A percentile compares a stretch with the other conserved stretches of the same genome.
Conservation (phyloP, 1,139 yeast genomes). For the Lodderomyces margitis region DNA sequence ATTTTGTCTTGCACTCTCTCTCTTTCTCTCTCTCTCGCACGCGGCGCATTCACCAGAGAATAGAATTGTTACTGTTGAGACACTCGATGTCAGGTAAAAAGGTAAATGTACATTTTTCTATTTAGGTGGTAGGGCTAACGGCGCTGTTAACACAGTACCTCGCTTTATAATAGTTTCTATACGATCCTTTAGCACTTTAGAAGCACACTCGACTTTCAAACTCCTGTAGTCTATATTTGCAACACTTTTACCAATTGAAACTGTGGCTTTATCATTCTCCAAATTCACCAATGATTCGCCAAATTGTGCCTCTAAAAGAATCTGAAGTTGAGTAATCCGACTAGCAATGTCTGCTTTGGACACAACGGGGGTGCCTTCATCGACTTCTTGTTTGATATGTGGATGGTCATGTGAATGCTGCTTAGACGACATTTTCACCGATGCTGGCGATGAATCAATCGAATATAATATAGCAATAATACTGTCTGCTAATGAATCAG, state of each 20-base stretch:
- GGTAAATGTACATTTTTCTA: too few relatives aligned
- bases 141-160: conserved; percentile 81
- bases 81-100: too few relatives aligned
- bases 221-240: conserved; percentile 68
- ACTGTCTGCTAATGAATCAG: conserved; percentile 93
- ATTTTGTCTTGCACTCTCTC: neutral
- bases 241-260: conserved; percentile 67
- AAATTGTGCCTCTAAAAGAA: conserved; percentile 77
- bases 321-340: conserved; percentile 60
- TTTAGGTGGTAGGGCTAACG: conserved; percentile 39
- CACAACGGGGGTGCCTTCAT: conserved; percentile 2
- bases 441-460: conserved; percentile 92
- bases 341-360: conserved; percentile 29
- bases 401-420: conserved; percentile 48
- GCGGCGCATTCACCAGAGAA: too few relatives aligned
- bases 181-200: conserved; percentile 77
- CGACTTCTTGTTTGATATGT: conserved; percentile 14
- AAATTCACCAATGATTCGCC: conserved; percentile 64
- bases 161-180: conserved; percentile 77
- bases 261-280: conserved; percentile 47
- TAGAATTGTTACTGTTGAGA: too few relatives aligned
- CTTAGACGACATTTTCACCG: conserved; percentile 78
- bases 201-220: conserved; percentile 71
- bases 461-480: conserved; percentile 86
- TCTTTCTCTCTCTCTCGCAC: too few relatives aligned